phyloP scores from a whole-genome alignment of 2,329 filamentous ascomycete species.

The Pseudogymnoascus sp. region DNA sequence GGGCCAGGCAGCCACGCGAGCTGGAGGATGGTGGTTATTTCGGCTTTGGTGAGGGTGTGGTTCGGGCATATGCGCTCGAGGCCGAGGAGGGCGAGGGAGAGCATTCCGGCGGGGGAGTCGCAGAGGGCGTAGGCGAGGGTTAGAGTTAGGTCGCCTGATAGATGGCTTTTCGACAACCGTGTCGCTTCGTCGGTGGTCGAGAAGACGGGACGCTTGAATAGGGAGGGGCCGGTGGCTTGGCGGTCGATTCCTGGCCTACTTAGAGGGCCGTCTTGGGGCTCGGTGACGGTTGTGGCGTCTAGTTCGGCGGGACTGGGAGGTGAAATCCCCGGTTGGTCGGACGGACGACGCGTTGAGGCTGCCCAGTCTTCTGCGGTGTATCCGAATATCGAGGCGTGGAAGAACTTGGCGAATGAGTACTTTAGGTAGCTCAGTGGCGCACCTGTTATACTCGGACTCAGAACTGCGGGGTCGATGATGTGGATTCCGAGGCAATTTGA shows the following conservation, averaged over 20 bases:
- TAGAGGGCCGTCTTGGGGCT: background rate
- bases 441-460: conserved; percentile 38
- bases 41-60: conserved; percentile 39
- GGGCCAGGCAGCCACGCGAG: conserved; percentile 62
- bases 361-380: conserved; percentile 40
- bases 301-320: conserved; percentile 1
- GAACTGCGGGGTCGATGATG: conserved; percentile 51
- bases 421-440: conserved; percentile 46
- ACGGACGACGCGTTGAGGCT: background rate
- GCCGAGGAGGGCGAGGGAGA: conserved; percentile 46
- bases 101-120: conserved; percentile 52
- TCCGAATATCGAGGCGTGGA: conserved; percentile 46
- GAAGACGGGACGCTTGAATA: conserved; percentile 19
- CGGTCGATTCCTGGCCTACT: background rate
- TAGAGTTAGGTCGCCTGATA: conserved; percentile 39
- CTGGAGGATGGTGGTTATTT: conserved; percentile 54
- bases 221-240: background rate
- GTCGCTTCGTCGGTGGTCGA: conserved; percentile 13
- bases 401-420: conserved; percentile 46
- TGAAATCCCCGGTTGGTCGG: background rate
- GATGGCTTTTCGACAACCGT: conserved; percentile 16
- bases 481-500: conserved; percentile 53
- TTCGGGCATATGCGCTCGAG: conserved; percentile 36
- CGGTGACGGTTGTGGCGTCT: background rate
- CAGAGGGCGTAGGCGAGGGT: conserved; percentile 54